phyloP scores from a whole-genome alignment of 2,329 filamentous ascomycete species.

The Scortechinia acanthostroma region DNA sequence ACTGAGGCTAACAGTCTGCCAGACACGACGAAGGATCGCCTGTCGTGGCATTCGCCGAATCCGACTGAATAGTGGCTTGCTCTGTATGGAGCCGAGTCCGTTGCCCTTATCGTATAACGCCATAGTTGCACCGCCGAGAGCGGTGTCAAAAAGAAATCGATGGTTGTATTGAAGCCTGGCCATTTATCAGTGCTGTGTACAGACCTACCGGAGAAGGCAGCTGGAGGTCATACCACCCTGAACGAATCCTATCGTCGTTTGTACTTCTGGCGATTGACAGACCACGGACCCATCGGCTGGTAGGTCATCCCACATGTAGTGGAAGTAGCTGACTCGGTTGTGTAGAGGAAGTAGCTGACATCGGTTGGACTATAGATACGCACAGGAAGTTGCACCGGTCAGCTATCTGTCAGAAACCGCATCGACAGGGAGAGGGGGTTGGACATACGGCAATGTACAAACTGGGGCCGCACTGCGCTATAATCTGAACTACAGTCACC shows the following conservation, averaged over 20 bases:
- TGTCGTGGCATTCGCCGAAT: constrained; percentile 15
- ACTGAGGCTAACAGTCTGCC: constrained; percentile 21
- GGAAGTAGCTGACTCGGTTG: constrained; percentile 19
- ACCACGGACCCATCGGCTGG: constrained; percentile 19
- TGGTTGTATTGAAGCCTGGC: constrained; percentile 19
- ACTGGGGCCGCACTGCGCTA: constrained; percentile 22
- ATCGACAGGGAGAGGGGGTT: too few species aligned
- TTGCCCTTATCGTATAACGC: too few species aligned
- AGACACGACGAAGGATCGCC: constrained; percentile 18
- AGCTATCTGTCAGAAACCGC: too few species aligned
- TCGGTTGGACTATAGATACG: not conserved
- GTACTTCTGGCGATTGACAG: constrained; percentile 19
- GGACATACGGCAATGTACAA: constrained; percentile 15
- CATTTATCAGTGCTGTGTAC: not conserved
- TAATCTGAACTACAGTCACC: constrained; percentile 20
- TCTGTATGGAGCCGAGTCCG: constrained; percentile 19
- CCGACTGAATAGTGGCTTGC: constrained; percentile 11
- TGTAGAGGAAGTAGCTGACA: not conserved
- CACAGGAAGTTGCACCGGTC: too few species aligned
- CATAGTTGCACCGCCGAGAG: constrained; percentile 22
- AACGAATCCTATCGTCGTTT: constrained; percentile 22
- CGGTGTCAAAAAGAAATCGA: constrained; percentile 19
- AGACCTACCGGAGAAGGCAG: not conserved
- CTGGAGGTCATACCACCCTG: constrained; percentile 14
- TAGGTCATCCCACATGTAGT: constrained; percentile 25